phyloP scores from a whole-genome alignment of 2,329 filamentous ascomycete genomes.

The Monosporascus sp. region DNA sequence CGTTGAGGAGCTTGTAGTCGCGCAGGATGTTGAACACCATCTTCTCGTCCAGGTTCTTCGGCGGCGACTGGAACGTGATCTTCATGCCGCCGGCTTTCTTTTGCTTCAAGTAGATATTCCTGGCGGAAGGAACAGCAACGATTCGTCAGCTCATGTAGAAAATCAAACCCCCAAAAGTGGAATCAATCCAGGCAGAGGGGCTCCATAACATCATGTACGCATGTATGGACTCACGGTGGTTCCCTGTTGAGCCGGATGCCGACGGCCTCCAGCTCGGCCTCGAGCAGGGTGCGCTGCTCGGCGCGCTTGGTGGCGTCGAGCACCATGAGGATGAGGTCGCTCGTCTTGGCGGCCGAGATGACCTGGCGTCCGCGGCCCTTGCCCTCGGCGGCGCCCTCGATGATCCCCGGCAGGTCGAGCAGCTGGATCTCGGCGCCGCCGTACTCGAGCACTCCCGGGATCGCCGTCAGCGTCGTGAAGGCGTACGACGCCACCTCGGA shows the following conservation, averaged over 20 bases:
- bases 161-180: too few species aligned
- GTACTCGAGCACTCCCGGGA: slow-evolving; percentile 95
- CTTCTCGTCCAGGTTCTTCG: slow-evolving; percentile 91
- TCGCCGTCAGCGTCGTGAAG: slow-evolving; percentile 96
- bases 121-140: slow-evolving; percentile 29
- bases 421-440: slow-evolving; percentile 97
- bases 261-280: slow-evolving; percentile 90
- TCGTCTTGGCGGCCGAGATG: slow-evolving; percentile 96
- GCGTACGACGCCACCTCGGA: slow-evolving; percentile 94
- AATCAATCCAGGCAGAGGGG: too few species aligned
- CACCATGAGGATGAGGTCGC: slow-evolving; percentile 94
- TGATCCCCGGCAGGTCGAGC: slow-evolving; percentile 95
- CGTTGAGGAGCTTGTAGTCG: slow-evolving; percentile 98
- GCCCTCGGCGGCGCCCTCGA: slow-evolving; percentile 91
- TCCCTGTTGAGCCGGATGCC: slow-evolving; percentile 90
- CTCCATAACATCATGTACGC: too few species aligned
- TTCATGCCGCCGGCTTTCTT: slow-evolving; percentile 99
- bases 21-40: slow-evolving; percentile 97
- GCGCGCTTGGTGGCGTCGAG: slow-evolving; percentile 94
- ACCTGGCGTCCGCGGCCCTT: slow-evolving; percentile 95
- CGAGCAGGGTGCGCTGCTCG: slow-evolving; percentile 83
- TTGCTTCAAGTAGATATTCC: slow-evolving; percentile 93
- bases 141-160: background rate
- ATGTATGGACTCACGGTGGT: slow-evolving; percentile 60
- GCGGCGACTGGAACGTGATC: slow-evolving; percentile 87